phyloP scores from a whole-genome alignment of 441 rosid genomes.

The Omphalea diandra region DNA sequence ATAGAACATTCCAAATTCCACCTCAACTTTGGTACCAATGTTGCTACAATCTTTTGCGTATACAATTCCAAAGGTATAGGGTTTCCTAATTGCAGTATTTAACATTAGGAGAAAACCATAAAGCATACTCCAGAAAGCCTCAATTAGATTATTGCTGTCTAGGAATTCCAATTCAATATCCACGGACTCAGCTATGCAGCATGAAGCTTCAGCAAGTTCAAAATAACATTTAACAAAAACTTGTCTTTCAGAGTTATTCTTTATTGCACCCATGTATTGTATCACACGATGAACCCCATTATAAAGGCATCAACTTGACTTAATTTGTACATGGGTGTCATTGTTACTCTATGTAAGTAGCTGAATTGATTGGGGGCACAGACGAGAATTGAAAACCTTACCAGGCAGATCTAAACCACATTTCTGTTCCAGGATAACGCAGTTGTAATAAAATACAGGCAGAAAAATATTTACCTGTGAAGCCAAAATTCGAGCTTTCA shows the following conservation, averaged over 20 bases:
- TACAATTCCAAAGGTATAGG: too few relatives aligned
- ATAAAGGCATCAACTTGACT: background rate
- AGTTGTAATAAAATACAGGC: background rate
- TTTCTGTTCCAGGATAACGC: background rate
- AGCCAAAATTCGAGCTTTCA: conserved; percentile 86
- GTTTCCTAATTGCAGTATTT: background rate
- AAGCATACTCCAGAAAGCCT: background rate
- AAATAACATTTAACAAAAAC: background rate
- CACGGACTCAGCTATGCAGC: background rate
- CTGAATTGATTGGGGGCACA: background rate
- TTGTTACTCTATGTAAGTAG: background rate
- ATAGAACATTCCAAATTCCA: too few relatives aligned
- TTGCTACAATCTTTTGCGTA: too few relatives aligned
- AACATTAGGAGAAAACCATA: background rate
- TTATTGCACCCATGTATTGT: background rate
- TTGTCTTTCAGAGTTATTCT: background rate
- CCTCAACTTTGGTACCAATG: too few relatives aligned
- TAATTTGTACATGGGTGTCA: background rate
- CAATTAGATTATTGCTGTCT: background rate
- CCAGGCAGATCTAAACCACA: background rate
- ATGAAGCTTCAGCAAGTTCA: background rate
- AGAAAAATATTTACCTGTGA: conserved; percentile 59
- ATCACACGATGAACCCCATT: background rate
- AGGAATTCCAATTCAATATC: background rate
- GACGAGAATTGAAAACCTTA: background rate